Evolutionary conservation across 176 grass and related monocot species (phyloP), one percentile per base, ranked within the genome.

Genomic region (Alloteropsis semialata): DNA sequence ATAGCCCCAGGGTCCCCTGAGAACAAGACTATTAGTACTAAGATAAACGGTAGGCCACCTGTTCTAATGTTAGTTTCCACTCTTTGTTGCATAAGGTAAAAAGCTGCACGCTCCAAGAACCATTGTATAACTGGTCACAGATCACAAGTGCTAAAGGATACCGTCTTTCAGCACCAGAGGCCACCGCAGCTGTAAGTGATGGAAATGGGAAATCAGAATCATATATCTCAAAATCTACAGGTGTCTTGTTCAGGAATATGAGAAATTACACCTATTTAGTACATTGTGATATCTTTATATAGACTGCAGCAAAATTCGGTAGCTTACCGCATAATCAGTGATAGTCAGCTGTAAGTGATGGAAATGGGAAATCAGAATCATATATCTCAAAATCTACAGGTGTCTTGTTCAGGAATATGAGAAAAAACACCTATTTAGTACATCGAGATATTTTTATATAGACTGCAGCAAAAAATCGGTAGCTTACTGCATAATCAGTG

Each of bases 271-370:
- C 49, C 59, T 32, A 16, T 30, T 17, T 62, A 8, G 59, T 32
- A 17, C 59, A 62, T 32, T 27, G 13, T 1, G 10, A 7, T 62
- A 29, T 62, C 5, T 29, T 17, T 17, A 56, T 58, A 44, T 18
- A 19, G 19, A 60, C 22, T 10, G n/a, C 22, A 43, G 78, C 9
- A 37, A 22, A 38, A 49, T 21, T 36, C 3, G 38, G 19, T 37
- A 33, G 53, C 13, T 83, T 10, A 65, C 41, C 8, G 29, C 38
- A 71, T 38, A 45, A 71, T n/a, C n/a, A n/a, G n/a, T n/a, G n/a
- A n/a, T n/a, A n/a, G n/a, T n/a, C 48, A 69, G 39, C 69, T 80
- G 69, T 58, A 89, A 67, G 69, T 17, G 13, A 64, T 39, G 39
- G 33, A 54, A 56, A 13, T 30, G 12, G 19, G 65, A 64, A 78